Conservation (phyloP, 2,329 filamentous ascomycete species). For the Claviceps quebecensis region DNA sequence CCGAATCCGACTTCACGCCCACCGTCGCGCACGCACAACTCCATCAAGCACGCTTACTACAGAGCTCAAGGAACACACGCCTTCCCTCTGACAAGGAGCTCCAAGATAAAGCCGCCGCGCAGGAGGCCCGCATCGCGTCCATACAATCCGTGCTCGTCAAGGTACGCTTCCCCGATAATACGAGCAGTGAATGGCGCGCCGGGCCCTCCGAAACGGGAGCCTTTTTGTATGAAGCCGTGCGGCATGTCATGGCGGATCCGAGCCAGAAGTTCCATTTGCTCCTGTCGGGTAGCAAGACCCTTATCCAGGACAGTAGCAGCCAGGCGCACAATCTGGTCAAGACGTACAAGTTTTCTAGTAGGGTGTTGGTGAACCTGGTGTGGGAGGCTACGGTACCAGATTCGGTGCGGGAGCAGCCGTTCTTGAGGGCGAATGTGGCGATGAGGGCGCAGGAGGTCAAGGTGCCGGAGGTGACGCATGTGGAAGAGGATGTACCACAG, state of each 20-base stretch:
- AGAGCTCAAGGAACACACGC: slow-evolving; percentile 54
- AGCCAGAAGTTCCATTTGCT: slow-evolving; percentile 59
- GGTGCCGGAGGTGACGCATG: slow-evolving; percentile 40
- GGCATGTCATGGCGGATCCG: slow-evolving; percentile 51
- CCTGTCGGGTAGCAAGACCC: slow-evolving; percentile 40
- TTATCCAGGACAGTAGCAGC: slow-evolving; percentile 32
- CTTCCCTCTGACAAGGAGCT: slow-evolving; percentile 75
- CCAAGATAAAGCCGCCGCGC: slow-evolving; percentile 51
- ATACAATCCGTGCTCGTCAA: slow-evolving; percentile 60
- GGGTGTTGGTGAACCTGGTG: slow-evolving; percentile 60
- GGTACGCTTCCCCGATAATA: slow-evolving; percentile 79
- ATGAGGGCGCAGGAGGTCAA: slow-evolving; percentile 52
- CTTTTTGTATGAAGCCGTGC: slow-evolving; percentile 61
- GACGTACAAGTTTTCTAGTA: slow-evolving; percentile 54
- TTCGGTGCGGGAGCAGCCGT: slow-evolving; percentile 38
- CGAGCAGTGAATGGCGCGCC: slow-evolving; percentile 60
- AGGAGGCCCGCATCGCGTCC: slow-evolving; percentile 49
- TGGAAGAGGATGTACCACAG: slow-evolving; percentile 16
- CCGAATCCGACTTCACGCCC: slow-evolving; percentile 63
- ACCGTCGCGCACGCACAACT: slow-evolving; percentile 63
- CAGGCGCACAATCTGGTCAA: slow-evolving; percentile 48
- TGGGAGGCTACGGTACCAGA: slow-evolving; percentile 55
- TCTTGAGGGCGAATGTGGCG: slow-evolving; percentile 44
- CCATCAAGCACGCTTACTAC: slow-evolving; percentile 54
- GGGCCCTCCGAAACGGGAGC: slow-evolving; percentile 52